Evolutionary conservation across 305 asterid species (phyloP), one percentile per base, ranked within the genome.

Genomic region (Withania somnifera): DNA sequence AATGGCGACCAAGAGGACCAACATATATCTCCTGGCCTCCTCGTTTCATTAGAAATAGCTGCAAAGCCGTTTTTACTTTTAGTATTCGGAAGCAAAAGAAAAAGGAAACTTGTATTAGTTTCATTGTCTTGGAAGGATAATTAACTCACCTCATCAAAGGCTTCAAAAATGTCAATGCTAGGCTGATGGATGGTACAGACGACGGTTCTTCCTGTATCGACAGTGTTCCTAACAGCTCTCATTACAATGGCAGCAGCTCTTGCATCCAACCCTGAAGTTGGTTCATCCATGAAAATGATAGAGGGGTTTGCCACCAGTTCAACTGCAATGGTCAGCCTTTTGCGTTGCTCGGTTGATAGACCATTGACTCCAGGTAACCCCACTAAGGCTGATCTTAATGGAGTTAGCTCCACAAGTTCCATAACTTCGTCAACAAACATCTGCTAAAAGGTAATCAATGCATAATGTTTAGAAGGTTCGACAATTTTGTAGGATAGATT

Each of bases 21-120:
- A 89, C 93, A 38, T 92, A 92, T 73, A 90, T 88, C 77, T 90
- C 96, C 76, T 89, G 88, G 19, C 96, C 96, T 83, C 96, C 96
- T 5, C 94, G 86, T 85, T 92, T 92, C 94, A 92, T 85, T 84
- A 92, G 81, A 64, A 92, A 87, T 63, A 92, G 86, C 96, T 92
- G 86, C 78, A 86, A 57, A 76, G 1, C 17, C 26, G 1, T 75
- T 60, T 75, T 75, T 75, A 50, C 45, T 30, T 3, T 50, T 47
- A 75, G 79, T 26, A 75, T 75, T 50, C n/a, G 5, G 8, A 24
- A 14, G 5, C 60, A 26, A 47, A 14, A 8, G 38, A 0, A 22
- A 24, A 45, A n/a, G 2, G 26, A 26, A 63, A 40, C 28, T 26
- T 5, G 28, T 11, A 64, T 30, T 63, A 30, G 28, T 3, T 6